Evolutionary conservation across 306 rosid species (phyloP), one percentile per base, ranked within the genome.

Genomic region (Ochetophila trinervis): DNA sequence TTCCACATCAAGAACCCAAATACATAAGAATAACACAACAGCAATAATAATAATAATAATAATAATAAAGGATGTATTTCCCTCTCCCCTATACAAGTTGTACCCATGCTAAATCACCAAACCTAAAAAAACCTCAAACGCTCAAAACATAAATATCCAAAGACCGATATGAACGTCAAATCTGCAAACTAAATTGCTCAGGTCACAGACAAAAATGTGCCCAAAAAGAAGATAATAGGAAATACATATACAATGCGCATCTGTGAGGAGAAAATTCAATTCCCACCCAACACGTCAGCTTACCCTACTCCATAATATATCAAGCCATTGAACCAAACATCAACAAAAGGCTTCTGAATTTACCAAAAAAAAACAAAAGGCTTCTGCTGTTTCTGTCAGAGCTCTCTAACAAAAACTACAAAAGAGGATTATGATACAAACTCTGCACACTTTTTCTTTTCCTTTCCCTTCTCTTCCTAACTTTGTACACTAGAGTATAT

Each of bases 51-150:
- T 40, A 6, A 17, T 15, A 49, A 61, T 1, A 27, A 27, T 64
- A 9, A 40, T 6, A 40, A 17, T 15, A 49, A 61, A 72, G 69
- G 63, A 53, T 67, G 48, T 48, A 71, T 3, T 47, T 36, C 35
- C 21, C 67, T 60, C 68, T 78, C 77, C 16, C 16, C 77, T 73
- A 5, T 89, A 89, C 94, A 86, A 76, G 53, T 51, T 71, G 76
- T 45, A 65, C 86, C 79, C 78, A 67, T 36, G 62, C 65, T 53
- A 76, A 63, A 79, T 69, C 54, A 53, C 70, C 83, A 60, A 57
- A 64, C 65, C 74, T 57, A 65, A 53, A 56, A n/a, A 67, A 56
- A 68, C 50, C 74, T 69, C 74, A 34, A 70, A 47, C 81, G 24
- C 77, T 69, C 53, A 30, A 69, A 63, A 58, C 76, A 65, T 60